phyloP scores from a whole-genome alignment of 331 rosid species.

The Quercus tomentella region DNA sequence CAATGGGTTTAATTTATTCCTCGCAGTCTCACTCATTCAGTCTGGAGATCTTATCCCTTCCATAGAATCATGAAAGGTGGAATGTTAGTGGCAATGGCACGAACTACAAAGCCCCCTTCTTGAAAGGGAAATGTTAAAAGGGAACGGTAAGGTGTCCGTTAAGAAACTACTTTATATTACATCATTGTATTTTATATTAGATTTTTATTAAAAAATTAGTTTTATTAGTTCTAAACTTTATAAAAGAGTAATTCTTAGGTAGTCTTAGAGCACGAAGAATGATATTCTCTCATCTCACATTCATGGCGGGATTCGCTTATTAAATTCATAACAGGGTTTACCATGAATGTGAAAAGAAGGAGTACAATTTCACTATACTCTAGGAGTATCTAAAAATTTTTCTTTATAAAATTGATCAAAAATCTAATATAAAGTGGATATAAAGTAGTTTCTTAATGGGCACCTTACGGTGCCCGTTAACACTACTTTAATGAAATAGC shows the following conservation, averaged over 20 bases:
- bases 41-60: conserved; percentile 3
- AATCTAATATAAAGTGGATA: too few relatives aligned
- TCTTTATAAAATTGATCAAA: too few relatives aligned
- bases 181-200: too few relatives aligned
- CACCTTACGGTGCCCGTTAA: too few relatives aligned
- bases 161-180: too few relatives aligned
- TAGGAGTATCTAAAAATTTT: rapidly evolving
- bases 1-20: conserved; percentile 7
- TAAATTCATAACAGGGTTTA: rapidly evolving
- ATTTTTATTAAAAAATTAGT: too few relatives aligned
- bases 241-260: too few relatives aligned
- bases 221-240: too few relatives aligned
- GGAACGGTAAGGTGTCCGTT: too few relatives aligned
- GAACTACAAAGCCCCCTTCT: not conserved
- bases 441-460: too few relatives aligned
- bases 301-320: rapidly evolving
- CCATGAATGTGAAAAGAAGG: rapidly evolving
- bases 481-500: too few relatives aligned
- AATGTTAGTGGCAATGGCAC: not conserved
- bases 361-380: too few relatives aligned
- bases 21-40: conserved; percentile 1
- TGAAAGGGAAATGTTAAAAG: not conserved
- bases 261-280: rapidly evolving
- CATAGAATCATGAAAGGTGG: conserved; percentile 21
- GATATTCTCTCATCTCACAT: rapidly evolving